phyloP scores from a whole-genome alignment of 2,329 filamentous ascomycete species.

The Beauveria medogensis region DNA sequence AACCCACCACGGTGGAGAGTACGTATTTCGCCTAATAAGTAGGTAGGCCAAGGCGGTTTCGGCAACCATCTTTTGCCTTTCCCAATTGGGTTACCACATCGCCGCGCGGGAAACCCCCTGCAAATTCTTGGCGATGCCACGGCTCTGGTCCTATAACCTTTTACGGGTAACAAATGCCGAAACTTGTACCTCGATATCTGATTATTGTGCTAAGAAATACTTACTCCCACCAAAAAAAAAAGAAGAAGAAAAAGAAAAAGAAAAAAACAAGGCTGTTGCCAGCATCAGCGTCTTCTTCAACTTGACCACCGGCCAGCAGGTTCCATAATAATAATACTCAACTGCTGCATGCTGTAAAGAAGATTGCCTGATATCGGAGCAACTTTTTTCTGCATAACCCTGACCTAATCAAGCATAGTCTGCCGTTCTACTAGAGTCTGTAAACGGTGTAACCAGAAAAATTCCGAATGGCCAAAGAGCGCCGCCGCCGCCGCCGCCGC shows the following conservation, averaged over 20 bases:
- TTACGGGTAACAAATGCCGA: neutral
- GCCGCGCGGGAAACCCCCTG: constrained; percentile 1
- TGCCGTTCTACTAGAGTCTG: too few species aligned
- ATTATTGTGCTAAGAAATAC: too few species aligned
- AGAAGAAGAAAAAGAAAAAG: too few species aligned
- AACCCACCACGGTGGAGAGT: neutral
- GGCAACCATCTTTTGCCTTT: neutral
- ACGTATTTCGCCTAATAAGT: too few species aligned
- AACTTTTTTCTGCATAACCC: neutral
- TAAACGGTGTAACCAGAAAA: too few species aligned
- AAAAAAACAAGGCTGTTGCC: too few species aligned
- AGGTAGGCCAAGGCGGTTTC: neutral
- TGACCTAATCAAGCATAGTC: neutral
- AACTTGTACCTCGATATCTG: neutral
- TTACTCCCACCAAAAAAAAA: too few species aligned
- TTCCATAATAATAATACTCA: too few species aligned
- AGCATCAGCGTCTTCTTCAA: neutral
- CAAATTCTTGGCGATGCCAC: constrained; percentile 1
- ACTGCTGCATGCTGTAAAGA: neutral
- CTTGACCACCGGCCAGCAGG: neutral
- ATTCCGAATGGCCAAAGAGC: neutral
- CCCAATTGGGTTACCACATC: constrained; percentile 9
- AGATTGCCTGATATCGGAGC: neutral
- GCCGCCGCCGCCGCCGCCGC: neutral
- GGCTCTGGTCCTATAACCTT: neutral